Evolutionary conservation across 345 rosid genomes (phyloP).

Genomic region (Ceriops decandra): DNA sequence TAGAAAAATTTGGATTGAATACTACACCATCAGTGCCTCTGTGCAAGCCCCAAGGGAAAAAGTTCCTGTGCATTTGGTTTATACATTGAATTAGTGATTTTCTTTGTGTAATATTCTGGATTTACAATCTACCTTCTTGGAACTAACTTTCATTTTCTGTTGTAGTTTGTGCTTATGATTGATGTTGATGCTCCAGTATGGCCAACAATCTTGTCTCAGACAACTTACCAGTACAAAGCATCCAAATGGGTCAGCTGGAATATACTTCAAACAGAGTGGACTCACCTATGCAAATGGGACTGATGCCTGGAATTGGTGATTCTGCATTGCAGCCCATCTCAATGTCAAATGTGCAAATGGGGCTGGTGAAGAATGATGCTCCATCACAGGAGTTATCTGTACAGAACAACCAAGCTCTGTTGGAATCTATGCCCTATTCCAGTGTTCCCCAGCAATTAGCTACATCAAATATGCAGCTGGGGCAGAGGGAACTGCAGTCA

Average conservation of each 20-base stretch:
- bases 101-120: too few relatives aligned
- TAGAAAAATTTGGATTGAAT: too few relatives aligned
- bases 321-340: constrained; percentile 23
- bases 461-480: constrained; percentile 26
- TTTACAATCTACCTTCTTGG: too few relatives aligned
- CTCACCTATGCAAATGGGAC: constrained; percentile 26
- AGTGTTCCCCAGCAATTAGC: constrained; percentile 21
- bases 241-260: constrained; percentile 46
- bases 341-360: constrained; percentile 31
- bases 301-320: background rate
- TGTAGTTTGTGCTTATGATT: too few relatives aligned
- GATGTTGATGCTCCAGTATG: constrained; percentile 24
- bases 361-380: constrained; percentile 26
- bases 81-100: too few relatives aligned
- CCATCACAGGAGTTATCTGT: constrained; percentile 27
- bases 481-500: constrained; percentile 17
- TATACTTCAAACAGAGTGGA: constrained; percentile 34
- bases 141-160: too few relatives aligned
- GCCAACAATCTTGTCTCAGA: constrained; percentile 52
- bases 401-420: constrained; percentile 23
- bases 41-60: too few relatives aligned
- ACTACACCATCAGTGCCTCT: too few relatives aligned
- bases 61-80: too few relatives aligned
- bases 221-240: constrained; percentile 34
- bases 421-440: constrained; percentile 15